Evolutionary conservation across 768 basidiomycete species (phyloP), one percentile per base, ranked within the genome.

Genomic region (Boletus tylopilopsis): DNA sequence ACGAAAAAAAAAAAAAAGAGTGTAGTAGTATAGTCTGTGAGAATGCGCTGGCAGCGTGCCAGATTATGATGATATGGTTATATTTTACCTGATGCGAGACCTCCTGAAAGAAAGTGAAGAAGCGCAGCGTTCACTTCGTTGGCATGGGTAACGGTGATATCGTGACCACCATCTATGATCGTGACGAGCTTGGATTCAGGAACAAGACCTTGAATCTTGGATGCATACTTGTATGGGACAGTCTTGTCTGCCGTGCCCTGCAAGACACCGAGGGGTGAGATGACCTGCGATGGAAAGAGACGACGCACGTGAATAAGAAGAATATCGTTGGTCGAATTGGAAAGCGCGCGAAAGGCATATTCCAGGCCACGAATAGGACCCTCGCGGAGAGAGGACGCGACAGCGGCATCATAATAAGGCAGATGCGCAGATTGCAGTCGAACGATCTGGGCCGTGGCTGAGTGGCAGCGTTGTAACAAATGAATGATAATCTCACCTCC

Each of bases 341-440:
- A 77, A 15, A 74, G 69, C 0, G 76, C 72, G 23, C 73, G 63
- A 56, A 87, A 87, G 4, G 81, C 71, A 2, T 75, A 63, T 1
- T 65, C 67, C 47, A 82, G 77, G 5, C 85, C 84, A 33, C 86
- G 80, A 24, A 89, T 71, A 13, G 87, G 87, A 1, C 87, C 87
- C 33, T 85, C 78, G 29, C 87, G 77, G 22, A 90, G 70, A 4
- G 82, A 86, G 5, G 86, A 88, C 0, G 87, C 87, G n/a, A 90
- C 69, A 0, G 87, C 87, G 19, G 79, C 76, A 55, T 90, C 87
- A 63, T 81, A 90, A 5, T 87, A 80, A 1, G 83, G 78, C 6
- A 90, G 74, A 60, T 87, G 82, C 1, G 87, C 87, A 0, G 85
- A 85, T 67, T 90, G 87, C 12, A 87, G 70, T n/a, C 86, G 78